phyloP scores from a whole-genome alignment of 257 asterid species.

The Solanum chilense region DNA sequence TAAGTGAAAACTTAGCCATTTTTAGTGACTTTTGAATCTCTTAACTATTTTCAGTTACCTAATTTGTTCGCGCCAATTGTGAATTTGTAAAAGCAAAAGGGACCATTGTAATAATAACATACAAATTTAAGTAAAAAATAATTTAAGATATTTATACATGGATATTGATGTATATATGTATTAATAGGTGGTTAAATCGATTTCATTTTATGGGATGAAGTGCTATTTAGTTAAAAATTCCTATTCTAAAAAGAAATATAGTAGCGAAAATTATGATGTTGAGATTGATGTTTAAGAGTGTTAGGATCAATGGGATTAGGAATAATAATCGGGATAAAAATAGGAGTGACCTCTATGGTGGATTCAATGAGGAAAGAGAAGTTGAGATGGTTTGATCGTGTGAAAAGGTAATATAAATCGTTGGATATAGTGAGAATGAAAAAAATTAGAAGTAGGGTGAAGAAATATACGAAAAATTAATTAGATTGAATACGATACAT shows the following conservation, averaged over 20 bases:
- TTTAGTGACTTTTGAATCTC: not conserved
- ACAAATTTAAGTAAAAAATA: not conserved
- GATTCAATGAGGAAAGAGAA: not conserved
- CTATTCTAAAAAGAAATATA: too few species aligned
- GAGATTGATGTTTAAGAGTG: not conserved
- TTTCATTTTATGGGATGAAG: too few species aligned
- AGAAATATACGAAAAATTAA: accelerated
- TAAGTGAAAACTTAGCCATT: not conserved
- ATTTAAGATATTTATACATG: too few species aligned
- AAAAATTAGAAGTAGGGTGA: accelerated
- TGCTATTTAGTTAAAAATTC: not conserved
- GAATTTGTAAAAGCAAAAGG: not conserved
- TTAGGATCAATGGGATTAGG: too few species aligned
- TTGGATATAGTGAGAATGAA: too few species aligned
- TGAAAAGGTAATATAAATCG: accelerated
- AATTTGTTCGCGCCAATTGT: not conserved
- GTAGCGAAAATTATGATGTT: accelerated
- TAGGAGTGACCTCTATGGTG: not conserved
- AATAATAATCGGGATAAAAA: not conserved
- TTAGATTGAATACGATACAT: too few species aligned
- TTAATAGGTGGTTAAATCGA: not conserved
- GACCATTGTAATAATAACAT: not conserved
- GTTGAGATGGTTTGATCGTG: too few species aligned
- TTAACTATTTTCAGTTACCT: not conserved
- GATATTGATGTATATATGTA: too few species aligned